Base-by-base conservation (phyloP, 495 filamentous ascomycete species). In the Amniculicola lignicola region DNA sequence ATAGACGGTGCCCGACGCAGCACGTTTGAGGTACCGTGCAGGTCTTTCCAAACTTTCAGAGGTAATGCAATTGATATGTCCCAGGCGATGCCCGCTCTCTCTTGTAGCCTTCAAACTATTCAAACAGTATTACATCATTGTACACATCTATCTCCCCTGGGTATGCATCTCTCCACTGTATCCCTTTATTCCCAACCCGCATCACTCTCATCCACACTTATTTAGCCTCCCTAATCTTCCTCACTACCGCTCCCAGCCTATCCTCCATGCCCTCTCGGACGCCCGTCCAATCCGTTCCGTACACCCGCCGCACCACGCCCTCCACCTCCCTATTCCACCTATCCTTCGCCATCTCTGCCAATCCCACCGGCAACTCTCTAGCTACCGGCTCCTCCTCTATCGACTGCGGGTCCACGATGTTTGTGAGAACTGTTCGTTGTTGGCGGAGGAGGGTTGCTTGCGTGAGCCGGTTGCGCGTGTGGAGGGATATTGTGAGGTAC, bases 401-500 rank as follows among this genome's bases (percentile, higher is more conserved):
- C 6, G 88, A 87, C 10, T 72, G 74, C 15, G 66, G 70, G 6
- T 74, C 61, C 44, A 76, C 70, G 46, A 72, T 25, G 39, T 58
- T 63, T 54, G 81, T 82, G 27, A 89, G 71, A 15, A 85, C 70
- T 31, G 76, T 73, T 31, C 82, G 75, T 70, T 90, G 85, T 58
- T 86, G 80, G 52, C 82, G 88, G 11, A 97, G 84, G 40, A 81
- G 68, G 57, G 78, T 70, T 62, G 83, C 78, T 76, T 95, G 89
- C 18, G 79, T 71, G 47, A 80, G 67, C 41, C 90, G 87, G 65
- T 80, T 87, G 47, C 75, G 78, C 31, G 82, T 78, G 73, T 97
- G 90, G 5, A 86, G 73, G 67, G 82, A 74, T 22, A 95, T 70
- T 47, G 85, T 81, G 44, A 96, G 80, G 76, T 94, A 96, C 64